Conservation (phyloP, 805 yeast species). For the Ascoidea asiatica region DNA sequence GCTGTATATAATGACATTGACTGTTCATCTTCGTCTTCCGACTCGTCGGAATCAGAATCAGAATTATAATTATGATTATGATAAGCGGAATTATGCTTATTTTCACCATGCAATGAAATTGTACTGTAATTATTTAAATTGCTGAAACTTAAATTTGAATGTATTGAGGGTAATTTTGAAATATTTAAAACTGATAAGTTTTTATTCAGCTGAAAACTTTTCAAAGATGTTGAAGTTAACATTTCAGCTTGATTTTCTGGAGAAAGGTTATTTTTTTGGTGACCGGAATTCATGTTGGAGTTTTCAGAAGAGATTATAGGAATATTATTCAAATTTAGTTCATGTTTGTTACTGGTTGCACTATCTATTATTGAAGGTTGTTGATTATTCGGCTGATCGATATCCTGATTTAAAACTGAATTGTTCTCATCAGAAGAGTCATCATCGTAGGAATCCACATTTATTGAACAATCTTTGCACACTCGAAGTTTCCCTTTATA, state of each 20-base stretch:
- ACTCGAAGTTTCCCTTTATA: constrained; percentile 60
- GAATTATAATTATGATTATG: neutral
- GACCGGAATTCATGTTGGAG: neutral
- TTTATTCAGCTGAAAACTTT: neutral
- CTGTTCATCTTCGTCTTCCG: constrained; percentile 39
- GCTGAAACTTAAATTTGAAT: neutral
- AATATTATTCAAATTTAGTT: constrained; percentile 7
- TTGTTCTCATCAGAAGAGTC: constrained; percentile 67
- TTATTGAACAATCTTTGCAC: constrained; percentile 50
- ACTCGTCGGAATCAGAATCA: neutral
- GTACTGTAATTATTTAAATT: neutral
- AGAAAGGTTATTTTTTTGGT: constrained; percentile 1
- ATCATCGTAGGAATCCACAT: constrained; percentile 34
- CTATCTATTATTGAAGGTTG: constrained; percentile 2
- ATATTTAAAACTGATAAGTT: constrained; percentile 3
- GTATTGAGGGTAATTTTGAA: neutral
- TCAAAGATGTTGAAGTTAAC: neutral
- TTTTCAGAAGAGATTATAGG: neutral
- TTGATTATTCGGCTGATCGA: constrained; percentile 14
- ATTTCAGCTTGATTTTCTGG: neutral
- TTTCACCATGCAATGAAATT: neutral
- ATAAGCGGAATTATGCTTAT: too few relatives aligned
- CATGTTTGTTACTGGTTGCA: constrained; percentile 6
- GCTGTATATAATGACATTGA: constrained; percentile 56
- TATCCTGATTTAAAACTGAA: too few relatives aligned